Evolutionary conservation across 2,329 filamentous ascomycete species (phyloP).

Genomic region (Penicillium sp.): DNA sequence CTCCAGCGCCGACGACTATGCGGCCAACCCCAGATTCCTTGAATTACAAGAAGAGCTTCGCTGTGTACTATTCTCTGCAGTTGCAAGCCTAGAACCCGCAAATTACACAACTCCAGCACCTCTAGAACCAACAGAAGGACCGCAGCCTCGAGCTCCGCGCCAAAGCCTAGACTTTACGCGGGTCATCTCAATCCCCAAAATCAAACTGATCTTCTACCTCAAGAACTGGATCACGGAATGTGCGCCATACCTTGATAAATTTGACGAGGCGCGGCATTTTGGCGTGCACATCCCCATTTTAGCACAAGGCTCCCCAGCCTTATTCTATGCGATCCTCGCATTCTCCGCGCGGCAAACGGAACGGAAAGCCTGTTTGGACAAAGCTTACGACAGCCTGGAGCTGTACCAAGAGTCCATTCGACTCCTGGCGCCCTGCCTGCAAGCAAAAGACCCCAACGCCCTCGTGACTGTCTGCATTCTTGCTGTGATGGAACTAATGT

Average conservation of each 20-base stretch:
- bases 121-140: conserved; percentile 19
- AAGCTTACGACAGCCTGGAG: conserved; percentile 50
- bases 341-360: conserved; percentile 54
- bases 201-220: conserved; percentile 40
- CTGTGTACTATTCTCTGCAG: conserved; percentile 43
- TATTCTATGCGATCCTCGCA: conserved; percentile 54
- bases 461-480: conserved; percentile 54
- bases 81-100: conserved; percentile 42
- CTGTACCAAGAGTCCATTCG: conserved; percentile 54
- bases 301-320: conserved; percentile 44
- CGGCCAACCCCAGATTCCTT: conserved; percentile 42
- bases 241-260: conserved; percentile 52
- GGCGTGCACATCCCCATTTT: conserved; percentile 51
- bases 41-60: conserved; percentile 47
- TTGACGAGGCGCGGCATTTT: conserved; percentile 53
- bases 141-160: conserved; percentile 6
- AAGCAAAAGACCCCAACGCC: conserved; percentile 49
- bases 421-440: conserved; percentile 47
- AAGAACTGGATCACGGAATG: conserved; percentile 41
- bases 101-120: conserved; percentile 34
- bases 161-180: conserved; percentile 24
- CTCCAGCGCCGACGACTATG: conserved; percentile 27
- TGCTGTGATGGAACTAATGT: conserved; percentile 54
- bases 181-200: conserved; percentile 32
- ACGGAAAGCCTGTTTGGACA: conserved; percentile 44